Evolutionary conservation across 257 asterid species (phyloP).

Genomic region (Capsicum baccatum): DNA sequence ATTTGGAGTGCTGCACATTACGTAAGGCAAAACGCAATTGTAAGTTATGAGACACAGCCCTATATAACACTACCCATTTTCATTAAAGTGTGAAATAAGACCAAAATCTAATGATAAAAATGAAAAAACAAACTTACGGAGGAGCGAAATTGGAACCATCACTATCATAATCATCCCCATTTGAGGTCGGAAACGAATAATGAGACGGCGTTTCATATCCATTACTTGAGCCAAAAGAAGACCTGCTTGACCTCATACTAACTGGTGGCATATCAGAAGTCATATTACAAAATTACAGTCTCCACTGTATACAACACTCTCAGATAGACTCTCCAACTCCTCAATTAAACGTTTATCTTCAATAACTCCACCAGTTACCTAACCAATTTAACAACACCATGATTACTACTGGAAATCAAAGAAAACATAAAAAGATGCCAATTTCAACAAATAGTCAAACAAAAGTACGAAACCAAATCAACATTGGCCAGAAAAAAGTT

Average conservation of each 20-base stretch:
- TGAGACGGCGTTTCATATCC: conserved; percentile 78
- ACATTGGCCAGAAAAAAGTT: not conserved
- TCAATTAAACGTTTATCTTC: conserved; percentile 29
- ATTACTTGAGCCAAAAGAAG: conserved; percentile 84
- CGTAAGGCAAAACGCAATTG: conserved; percentile 29
- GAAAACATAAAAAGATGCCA: not conserved
- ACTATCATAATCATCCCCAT: conserved; percentile 90
- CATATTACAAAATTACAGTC: conserved; percentile 42
- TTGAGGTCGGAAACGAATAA: conserved; percentile 67
- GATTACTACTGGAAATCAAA: not conserved
- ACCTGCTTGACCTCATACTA: conserved; percentile 76
- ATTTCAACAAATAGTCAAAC: conserved; percentile 13
- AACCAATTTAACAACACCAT: conserved; percentile 5
- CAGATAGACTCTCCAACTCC: conserved; percentile 32
- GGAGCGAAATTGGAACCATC: conserved; percentile 95
- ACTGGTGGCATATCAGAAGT: conserved; percentile 62
- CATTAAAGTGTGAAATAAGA: not conserved
- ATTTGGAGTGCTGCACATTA: conserved; percentile 75
- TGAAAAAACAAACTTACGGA: conserved; percentile 54
- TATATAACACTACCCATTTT: not conserved
- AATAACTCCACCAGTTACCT: conserved; percentile 13
- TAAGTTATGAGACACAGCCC: conserved; percentile 31
- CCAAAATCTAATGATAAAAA: not conserved
- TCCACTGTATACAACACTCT: conserved; percentile 16
- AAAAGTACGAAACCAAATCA: not conserved